Percentiles rank a stretch among this genome's conserved stretches.
These are phyloP conservation scores for Arthrinium puccinioides DNA, from an alignment of 2,329 filamentous ascomycete genomes.

Conservation along the genomic window DNA sequence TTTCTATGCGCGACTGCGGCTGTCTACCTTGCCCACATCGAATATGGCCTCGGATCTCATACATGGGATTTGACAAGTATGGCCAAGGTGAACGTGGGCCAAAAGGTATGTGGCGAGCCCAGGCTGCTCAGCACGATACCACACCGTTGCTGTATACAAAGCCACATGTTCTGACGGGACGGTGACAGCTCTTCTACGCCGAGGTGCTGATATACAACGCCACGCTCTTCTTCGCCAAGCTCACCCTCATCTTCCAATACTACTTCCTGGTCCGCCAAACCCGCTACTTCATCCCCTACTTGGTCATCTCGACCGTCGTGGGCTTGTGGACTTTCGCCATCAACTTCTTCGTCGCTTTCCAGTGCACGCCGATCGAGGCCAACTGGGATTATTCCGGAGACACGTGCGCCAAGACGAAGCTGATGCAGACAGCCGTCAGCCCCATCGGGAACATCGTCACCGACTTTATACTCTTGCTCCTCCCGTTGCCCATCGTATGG, in stretches of 20 bases:
- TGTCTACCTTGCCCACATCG: not conserved
- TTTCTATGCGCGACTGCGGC: not conserved
- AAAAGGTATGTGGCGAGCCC: too few relatives aligned
- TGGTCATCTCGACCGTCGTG: not conserved
- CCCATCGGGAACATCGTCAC: not conserved
- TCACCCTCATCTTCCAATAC: slow-evolving; percentile 24
- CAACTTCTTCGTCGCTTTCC: not conserved
- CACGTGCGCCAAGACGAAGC: not conserved
- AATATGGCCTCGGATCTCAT: not conserved
- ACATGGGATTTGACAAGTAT: not conserved
- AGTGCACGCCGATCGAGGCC: not conserved
- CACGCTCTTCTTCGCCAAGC: slow-evolving; percentile 21
- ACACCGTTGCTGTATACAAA: too few relatives aligned
- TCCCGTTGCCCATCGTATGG: slow-evolving; percentile 1
- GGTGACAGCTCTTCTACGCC: not conserved
- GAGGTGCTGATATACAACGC: slow-evolving; percentile 20
- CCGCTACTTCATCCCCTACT: not conserved
- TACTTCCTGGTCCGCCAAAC: slow-evolving; percentile 17
- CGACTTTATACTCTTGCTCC: slow-evolving; percentile 2
- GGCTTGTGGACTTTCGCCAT: not conserved
- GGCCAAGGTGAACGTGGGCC: not conserved
- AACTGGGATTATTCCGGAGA: not conserved
- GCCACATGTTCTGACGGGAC: not conserved
- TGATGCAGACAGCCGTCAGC: not conserved
- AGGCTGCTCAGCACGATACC: too few relatives aligned